These are phyloP conservation scores for Syncephalis plumigaleata DNA, from an alignment of 371 early-diverging fungal genomes.

Conservation along the genomic window DNA sequence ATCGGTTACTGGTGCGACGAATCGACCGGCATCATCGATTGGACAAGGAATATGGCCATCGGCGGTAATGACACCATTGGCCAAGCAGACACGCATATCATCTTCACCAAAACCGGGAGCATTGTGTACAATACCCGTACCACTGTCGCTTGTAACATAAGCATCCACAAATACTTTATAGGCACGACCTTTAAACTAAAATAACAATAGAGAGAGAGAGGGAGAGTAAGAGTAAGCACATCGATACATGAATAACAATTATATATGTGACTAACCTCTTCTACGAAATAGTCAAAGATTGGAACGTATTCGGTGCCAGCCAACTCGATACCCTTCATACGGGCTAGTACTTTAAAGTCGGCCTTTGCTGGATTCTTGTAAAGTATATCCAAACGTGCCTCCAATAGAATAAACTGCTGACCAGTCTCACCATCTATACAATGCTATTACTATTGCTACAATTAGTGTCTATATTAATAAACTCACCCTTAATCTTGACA, in stretches of 20 bases:
- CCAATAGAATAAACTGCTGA: conserved; percentile 66
- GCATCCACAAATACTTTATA: conserved; percentile 82
- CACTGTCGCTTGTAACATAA: conserved; percentile 92
- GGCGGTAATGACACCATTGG: conserved; percentile 59
- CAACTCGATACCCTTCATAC: conserved; percentile 69
- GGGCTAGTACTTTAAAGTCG: conserved; percentile 70
- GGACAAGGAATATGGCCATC: conserved; percentile 92
- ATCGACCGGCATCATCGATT: conserved; percentile 85
- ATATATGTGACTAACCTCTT: conserved; percentile 4
- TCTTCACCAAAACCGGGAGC: conserved; percentile 99
- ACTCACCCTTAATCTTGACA: conserved; percentile 76
- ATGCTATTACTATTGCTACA: too few relatives aligned
- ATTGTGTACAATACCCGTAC: conserved; percentile 99
- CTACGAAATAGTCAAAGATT: conserved; percentile 75
- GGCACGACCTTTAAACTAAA: conserved; percentile 46
- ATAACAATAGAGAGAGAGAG: conserved; percentile 11
- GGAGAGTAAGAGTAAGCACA: conserved; percentile 1
- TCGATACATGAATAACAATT: not conserved
- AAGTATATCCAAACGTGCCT: conserved; percentile 63
- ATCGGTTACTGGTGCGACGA: conserved; percentile 70
- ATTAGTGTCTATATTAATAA: too few relatives aligned
- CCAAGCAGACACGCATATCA: conserved; percentile 95
- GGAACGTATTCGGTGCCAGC: conserved; percentile 86
- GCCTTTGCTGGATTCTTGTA: conserved; percentile 95
- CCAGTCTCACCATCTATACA: conserved; percentile 47